Evolutionary conservation across 2,329 filamentous ascomycete genomes (phyloP).

Genomic region (Colletotrichum euphorbiae): DNA sequence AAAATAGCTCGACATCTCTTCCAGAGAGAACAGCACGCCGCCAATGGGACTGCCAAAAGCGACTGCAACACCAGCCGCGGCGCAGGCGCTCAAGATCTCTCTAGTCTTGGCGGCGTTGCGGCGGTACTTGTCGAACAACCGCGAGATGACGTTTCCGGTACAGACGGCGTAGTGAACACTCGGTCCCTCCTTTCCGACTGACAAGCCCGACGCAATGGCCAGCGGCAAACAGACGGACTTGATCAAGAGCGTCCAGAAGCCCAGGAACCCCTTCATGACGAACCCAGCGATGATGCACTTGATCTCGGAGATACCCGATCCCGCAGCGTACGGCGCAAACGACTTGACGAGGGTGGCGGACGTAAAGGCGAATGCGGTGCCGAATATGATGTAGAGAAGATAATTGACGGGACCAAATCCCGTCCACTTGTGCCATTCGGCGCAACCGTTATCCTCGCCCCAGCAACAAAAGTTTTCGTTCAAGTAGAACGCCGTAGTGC

Average conservation of each 20-base stretch:
- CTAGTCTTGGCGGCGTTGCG: slow-evolving; percentile 93
- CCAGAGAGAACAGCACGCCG: slow-evolving; percentile 93
- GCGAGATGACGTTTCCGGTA: slow-evolving; percentile 94
- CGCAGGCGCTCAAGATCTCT: slow-evolving; percentile 94
- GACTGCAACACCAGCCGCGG: slow-evolving; percentile 93
- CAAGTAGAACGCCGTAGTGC: slow-evolving; percentile 93
- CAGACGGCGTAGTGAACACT: slow-evolving; percentile 99
- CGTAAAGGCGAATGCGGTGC: slow-evolving; percentile 83
- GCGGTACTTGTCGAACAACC: slow-evolving; percentile 92
- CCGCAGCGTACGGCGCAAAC: slow-evolving; percentile 95
- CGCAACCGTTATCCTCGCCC: slow-evolving; percentile 91
- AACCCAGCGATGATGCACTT: slow-evolving; percentile 99
- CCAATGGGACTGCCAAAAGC: slow-evolving; percentile 98
- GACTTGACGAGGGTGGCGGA: slow-evolving; percentile 87
- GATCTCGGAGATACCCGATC: slow-evolving; percentile 97
- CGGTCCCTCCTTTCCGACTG: slow-evolving; percentile 95
- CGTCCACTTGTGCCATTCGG: slow-evolving; percentile 92
- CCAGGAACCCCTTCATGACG: slow-evolving; percentile 98
- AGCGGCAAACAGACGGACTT: slow-evolving; percentile 93
- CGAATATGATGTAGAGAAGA: slow-evolving; percentile 86
- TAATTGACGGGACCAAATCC: slow-evolving; percentile 84
- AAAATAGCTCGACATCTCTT: slow-evolving; percentile 98
- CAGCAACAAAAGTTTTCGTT: slow-evolving; percentile 99
- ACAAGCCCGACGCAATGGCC: slow-evolving; percentile 92
- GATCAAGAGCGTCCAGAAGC: slow-evolving; percentile 90